Evolutionary conservation across 176 grass and related monocot species (phyloP).

Genomic region (Lolium perenne): DNA sequence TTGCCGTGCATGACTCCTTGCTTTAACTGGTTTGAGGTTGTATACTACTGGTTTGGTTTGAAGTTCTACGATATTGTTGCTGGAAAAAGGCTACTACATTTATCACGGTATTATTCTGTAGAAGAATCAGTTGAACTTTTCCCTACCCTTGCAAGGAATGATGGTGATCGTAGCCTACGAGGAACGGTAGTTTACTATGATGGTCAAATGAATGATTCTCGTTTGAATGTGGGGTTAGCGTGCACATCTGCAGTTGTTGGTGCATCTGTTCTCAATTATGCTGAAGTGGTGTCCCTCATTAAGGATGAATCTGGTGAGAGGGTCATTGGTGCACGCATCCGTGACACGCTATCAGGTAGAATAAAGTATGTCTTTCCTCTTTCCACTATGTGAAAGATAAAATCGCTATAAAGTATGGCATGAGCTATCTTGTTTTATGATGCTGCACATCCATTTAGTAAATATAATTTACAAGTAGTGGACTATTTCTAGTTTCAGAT

Average conservation of each 20-base stretch:
- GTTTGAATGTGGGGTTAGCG: constrained; percentile 90
- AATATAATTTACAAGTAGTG: background rate
- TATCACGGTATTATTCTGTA: constrained; percentile 95
- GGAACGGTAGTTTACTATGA: constrained; percentile 97
- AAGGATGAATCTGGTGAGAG: constrained; percentile 75
- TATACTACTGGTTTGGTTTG: constrained; percentile 94
- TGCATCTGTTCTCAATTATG: constrained; percentile 90
- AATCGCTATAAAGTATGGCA: constrained; percentile 31
- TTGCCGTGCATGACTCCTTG: constrained; percentile 98
- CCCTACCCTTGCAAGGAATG: constrained; percentile 78
- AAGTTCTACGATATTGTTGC: constrained; percentile 95
- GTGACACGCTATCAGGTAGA: constrained; percentile 89
- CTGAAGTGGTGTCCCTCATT: constrained; percentile 88
- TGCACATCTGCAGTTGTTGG: constrained; percentile 87
- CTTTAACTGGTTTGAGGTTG: constrained; percentile 95
- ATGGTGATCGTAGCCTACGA: constrained; percentile 72
- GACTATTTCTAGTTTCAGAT: constrained; percentile 27
- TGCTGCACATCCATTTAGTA: background rate
- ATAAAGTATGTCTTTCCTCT: constrained; percentile 54
- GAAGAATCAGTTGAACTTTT: constrained; percentile 87
- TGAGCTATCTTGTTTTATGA: background rate
- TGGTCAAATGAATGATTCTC: constrained; percentile 95
- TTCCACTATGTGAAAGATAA: background rate
- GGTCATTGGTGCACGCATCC: constrained; percentile 77
- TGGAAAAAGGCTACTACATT: constrained; percentile 84